Conservation (phyloP, 2,329 filamentous ascomycete genomes). For the Dactylonectria estremocensis region DNA sequence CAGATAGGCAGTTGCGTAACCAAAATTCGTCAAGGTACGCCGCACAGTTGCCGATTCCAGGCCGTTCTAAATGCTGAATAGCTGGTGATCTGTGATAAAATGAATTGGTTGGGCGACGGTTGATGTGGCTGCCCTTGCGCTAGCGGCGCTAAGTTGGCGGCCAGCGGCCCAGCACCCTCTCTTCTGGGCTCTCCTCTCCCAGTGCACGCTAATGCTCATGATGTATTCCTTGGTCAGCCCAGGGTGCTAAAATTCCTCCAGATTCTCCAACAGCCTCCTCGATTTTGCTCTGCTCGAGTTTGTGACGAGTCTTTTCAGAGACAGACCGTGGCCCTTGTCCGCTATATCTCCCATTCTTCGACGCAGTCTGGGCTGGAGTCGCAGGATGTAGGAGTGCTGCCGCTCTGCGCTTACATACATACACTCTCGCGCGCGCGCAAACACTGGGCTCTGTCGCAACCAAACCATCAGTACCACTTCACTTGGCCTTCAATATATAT, state of each 20-base stretch:
- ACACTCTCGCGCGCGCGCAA: constrained; percentile 12
- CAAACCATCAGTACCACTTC: constrained; percentile 10
- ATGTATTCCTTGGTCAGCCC: constrained; percentile 38
- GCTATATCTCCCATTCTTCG: constrained; percentile 4
- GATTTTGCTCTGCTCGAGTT: constrained; percentile 16
- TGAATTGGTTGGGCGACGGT: constrained; percentile 38
- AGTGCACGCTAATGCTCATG: constrained; percentile 41
- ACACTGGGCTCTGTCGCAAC: neutral
- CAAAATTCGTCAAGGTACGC: neutral
- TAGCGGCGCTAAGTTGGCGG: constrained; percentile 42
- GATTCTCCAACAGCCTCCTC: constrained; percentile 12
- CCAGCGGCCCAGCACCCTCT: constrained; percentile 29
- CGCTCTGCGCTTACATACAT: constrained; percentile 10
- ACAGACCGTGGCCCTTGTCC: constrained; percentile 15
- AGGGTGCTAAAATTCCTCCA: constrained; percentile 28
- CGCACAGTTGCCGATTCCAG: constrained; percentile 36
- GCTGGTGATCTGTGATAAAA: constrained; percentile 43
- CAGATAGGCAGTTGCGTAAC: neutral
- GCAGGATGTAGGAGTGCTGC: constrained; percentile 11
- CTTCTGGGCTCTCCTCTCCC: constrained; percentile 27
- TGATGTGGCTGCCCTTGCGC: constrained; percentile 39
- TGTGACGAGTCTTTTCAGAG: constrained; percentile 19
- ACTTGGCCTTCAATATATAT: constrained; percentile 19
- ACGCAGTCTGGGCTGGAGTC: constrained; percentile 8
- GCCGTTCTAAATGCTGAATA: constrained; percentile 28